Evolutionary conservation across 2,329 filamentous ascomycete genomes (phyloP).

Genomic region (Neospermospora avenae): DNA sequence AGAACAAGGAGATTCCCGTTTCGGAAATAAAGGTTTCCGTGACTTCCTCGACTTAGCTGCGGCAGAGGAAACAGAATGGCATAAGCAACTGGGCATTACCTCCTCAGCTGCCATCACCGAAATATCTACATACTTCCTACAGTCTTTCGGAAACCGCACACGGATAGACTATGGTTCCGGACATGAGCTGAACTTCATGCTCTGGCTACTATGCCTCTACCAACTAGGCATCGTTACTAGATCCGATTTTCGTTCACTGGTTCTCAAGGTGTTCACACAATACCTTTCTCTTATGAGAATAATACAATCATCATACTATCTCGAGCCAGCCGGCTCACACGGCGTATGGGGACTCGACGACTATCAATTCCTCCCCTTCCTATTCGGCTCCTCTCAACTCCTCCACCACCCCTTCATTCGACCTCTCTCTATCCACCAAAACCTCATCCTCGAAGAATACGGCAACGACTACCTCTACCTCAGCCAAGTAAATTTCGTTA

Average conservation of each 20-base stretch:
- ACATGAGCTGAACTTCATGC: constrained; percentile 94
- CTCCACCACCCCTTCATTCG: constrained; percentile 79
- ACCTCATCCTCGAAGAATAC: constrained; percentile 83
- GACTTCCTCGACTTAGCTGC: constrained; percentile 70
- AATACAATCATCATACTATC: constrained; percentile 89
- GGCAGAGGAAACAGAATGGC: constrained; percentile 56
- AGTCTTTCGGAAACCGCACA: constrained; percentile 81
- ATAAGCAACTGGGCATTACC: constrained; percentile 54
- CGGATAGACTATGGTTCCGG: constrained; percentile 96
- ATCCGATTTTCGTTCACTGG: constrained; percentile 68
- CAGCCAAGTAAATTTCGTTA: constrained; percentile 89
- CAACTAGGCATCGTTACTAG: constrained; percentile 64
- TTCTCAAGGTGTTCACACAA: constrained; percentile 73
- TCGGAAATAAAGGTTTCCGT: constrained; percentile 91
- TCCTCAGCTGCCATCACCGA: constrained; percentile 60
- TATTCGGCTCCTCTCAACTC: constrained; percentile 90
- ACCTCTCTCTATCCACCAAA: constrained; percentile 80
- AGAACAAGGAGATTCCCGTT: constrained; percentile 83
- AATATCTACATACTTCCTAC: constrained; percentile 72
- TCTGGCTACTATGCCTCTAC: constrained; percentile 94
- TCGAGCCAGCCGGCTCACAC: constrained; percentile 94
- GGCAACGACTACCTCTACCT: constrained; percentile 83
- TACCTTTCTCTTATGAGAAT: constrained; percentile 86
- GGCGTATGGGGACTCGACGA: constrained; percentile 98
- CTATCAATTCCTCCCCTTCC: constrained; percentile 93